Percentiles rank a stretch among this genome's conserved stretches.
Conservation (phyloP, 1,284 basidiomycete species). For the Cutaneotrichosporon cavernicola region DNA sequence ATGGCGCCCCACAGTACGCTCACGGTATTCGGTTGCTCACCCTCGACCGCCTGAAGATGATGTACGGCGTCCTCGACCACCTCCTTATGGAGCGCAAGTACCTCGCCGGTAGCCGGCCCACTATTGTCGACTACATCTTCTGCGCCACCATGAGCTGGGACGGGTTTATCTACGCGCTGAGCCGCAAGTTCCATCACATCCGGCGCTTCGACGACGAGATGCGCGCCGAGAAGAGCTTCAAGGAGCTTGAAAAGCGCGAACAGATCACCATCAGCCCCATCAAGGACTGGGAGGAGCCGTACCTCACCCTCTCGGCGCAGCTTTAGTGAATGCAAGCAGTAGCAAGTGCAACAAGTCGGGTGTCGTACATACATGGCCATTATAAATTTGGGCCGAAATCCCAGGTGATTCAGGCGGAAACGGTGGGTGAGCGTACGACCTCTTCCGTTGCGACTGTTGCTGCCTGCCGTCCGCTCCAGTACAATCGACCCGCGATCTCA, state of each 20-base stretch:
- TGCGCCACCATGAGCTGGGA: slow-evolving; percentile 20
- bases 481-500: slow-evolving; percentile 73
- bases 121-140: slow-evolving; percentile 20
- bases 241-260: slow-evolving; percentile 8
- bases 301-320: slow-evolving; percentile 10
- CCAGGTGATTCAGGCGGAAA: neutral
- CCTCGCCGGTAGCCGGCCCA: slow-evolving; percentile 12
- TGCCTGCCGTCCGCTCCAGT: slow-evolving; percentile 40
- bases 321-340: slow-evolving; percentile 3
- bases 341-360: neutral
- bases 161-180: slow-evolving; percentile 12
- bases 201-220: slow-evolving; percentile 12
- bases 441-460: neutral
- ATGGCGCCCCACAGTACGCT: slow-evolving; percentile 8
- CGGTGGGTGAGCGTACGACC: neutral
- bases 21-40: slow-evolving; percentile 21
- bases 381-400: neutral
- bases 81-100: slow-evolving; percentile 1
- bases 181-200: slow-evolving; percentile 9
- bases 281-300: slow-evolving; percentile 19
- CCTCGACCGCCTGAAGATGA: slow-evolving; percentile 14
- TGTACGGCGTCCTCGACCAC: slow-evolving; percentile 11
- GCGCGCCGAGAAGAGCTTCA: slow-evolving; percentile 14
- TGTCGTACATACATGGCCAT: neutral
- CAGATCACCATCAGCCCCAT: slow-evolving; percentile 3